Base-by-base conservation (phyloP, 345 rosid genomes). In the Abelmoschus esculentus region DNA sequence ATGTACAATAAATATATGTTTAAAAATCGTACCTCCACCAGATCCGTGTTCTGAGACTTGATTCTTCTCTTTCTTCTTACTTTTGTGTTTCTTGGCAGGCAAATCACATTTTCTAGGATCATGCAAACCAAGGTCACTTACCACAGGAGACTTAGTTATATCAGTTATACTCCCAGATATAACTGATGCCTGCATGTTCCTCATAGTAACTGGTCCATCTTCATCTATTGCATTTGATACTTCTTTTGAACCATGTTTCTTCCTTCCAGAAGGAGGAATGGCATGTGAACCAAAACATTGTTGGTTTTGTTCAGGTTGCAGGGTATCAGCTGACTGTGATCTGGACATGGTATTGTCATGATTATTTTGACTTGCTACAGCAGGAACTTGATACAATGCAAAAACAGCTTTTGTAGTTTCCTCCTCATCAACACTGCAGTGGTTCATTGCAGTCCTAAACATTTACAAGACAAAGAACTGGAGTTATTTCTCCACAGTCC, bases 371-470 rank as follows among this genome's bases (percentile, higher is more conserved):
- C 76, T 74, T 65, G 79, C 83, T 46, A 80, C 82, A 70, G 61
- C 73, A 44, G 86, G 86, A 70, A 61, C 75, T 59, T 79, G 86
- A 75, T 55, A 73, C 83, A 69, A 71, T 28, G 83, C 88, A 47
- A 75, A 62, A 57, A 85, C 75, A 59, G 98, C 96, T 70, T 74
- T 81, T 8, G 86, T 90, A 17, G 97, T 92, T 78, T 92, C 97
- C 61, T 85, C 90, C 83, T 96, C 92, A 3, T 80, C 82, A 65
- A 92, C 72, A 70, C 76, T 81, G 78, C 99, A 96, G 40, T 79
- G 76, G 76, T 96, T 92, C 88, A 83, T 85, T 70, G 84, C 89
- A 79, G 97, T 89, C 93, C 99, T 96, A 75, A 81, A 56, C 74
- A 85, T 63, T 49, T 49, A 61, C 47, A 73, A 68, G 49, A 69